Evolutionary conservation across 2,329 filamentous ascomycete genomes (phyloP).

Genomic region (Sporothrix mexicana): DNA sequence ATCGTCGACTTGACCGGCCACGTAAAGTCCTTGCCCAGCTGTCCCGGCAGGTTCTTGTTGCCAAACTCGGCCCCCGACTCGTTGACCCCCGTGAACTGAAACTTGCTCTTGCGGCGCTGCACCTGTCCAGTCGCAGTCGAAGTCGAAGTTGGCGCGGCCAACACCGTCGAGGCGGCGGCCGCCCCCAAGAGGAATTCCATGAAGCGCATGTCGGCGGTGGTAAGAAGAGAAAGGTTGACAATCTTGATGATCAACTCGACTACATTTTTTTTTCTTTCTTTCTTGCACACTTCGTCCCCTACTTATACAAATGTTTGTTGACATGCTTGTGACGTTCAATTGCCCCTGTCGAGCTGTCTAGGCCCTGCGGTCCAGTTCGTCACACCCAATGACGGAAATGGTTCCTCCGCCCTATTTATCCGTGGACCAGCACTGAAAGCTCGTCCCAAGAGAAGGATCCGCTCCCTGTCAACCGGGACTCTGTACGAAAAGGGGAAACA

Average conservation of each 20-base stretch:
- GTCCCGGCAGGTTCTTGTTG: slow-evolving; percentile 59
- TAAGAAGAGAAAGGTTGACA: background rate
- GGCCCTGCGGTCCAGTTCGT: background rate
- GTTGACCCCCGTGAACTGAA: slow-evolving; percentile 47
- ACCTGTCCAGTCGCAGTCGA: slow-evolving; percentile 41
- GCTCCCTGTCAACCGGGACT: background rate
- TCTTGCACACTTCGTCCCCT: background rate
- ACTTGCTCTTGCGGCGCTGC: slow-evolving; percentile 46
- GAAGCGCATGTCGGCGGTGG: slow-evolving; percentile 44
- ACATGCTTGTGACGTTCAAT: background rate
- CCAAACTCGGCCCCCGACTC: slow-evolving; percentile 69
- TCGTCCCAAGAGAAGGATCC: background rate
- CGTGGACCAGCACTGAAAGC: slow-evolving; percentile 8
- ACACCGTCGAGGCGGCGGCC: slow-evolving; percentile 42
- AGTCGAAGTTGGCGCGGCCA: slow-evolving; percentile 42
- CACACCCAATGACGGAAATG: slow-evolving; percentile 22
- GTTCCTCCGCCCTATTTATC: slow-evolving; percentile 29
- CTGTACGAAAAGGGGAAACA: background rate
- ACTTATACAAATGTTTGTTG: slow-evolving; percentile 22
- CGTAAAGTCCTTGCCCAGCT: slow-evolving; percentile 62
- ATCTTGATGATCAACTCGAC: background rate
- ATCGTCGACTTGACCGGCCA: slow-evolving; percentile 60
- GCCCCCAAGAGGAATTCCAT: slow-evolving; percentile 44
- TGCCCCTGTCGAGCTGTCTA: too few relatives aligned
- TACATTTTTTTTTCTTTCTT: background rate